Conservation (phyloP, 305 asterid genomes). For the Fraxinus platypoda region DNA sequence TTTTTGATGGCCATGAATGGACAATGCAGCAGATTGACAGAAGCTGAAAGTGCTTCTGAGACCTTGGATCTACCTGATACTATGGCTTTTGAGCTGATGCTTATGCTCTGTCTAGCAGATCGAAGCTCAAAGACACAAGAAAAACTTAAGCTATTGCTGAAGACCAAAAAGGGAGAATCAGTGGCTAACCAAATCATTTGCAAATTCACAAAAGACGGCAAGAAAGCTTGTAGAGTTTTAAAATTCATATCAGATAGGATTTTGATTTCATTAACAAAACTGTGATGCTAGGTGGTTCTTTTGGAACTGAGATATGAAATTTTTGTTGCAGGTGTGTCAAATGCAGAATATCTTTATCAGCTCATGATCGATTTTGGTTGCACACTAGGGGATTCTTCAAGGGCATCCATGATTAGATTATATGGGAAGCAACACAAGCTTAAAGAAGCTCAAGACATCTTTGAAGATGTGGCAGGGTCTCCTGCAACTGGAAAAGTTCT, state of each 20-base stretch:
- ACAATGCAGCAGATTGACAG: conserved; percentile 27
- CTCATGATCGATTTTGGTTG: conserved; percentile 51
- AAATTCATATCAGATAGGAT: background rate
- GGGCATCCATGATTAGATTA: conserved; percentile 62
- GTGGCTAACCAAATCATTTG: conserved; percentile 61
- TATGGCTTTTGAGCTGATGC: conserved; percentile 56
- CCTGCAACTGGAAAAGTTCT: conserved; percentile 34
- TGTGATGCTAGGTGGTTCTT: conserved; percentile 17
- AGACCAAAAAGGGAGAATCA: conserved; percentile 51
- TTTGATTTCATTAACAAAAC: background rate
- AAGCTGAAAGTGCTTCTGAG: conserved; percentile 35
- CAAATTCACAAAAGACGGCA: conserved; percentile 68
- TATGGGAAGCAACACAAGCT: conserved; percentile 66
- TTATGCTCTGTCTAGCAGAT: conserved; percentile 57
- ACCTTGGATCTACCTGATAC: conserved; percentile 38
- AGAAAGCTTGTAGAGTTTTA: conserved; percentile 19
- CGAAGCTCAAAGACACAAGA: conserved; percentile 40
- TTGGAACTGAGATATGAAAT: conserved; percentile 19
- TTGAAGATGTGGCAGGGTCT: conserved; percentile 42
- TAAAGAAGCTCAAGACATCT: conserved; percentile 55
- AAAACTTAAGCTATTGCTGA: conserved; percentile 51
- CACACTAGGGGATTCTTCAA: conserved; percentile 56
- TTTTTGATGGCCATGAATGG: conserved; percentile 46
- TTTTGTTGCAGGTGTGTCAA: conserved; percentile 54
- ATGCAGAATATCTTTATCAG: conserved; percentile 54